These are phyloP conservation scores for Lathyrus sativus DNA, from an alignment of 306 rosid genomes.

Conservation along the genomic window DNA sequence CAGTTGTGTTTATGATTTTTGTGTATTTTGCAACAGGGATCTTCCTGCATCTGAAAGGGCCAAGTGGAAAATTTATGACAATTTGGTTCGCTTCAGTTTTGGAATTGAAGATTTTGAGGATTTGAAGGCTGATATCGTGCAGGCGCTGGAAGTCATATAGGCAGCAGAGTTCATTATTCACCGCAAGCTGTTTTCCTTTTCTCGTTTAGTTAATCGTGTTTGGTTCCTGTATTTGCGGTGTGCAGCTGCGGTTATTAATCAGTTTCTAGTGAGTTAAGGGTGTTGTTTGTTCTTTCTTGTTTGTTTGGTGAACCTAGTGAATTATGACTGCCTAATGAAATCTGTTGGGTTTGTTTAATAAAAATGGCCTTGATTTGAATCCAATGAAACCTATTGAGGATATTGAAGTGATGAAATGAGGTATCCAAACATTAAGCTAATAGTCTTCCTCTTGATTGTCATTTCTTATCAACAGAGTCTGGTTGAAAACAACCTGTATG, in stretches of 20 bases:
- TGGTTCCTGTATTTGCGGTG: neutral
- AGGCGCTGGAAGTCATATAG: slow-evolving; percentile 77
- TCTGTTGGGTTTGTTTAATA: slow-evolving; percentile 22
- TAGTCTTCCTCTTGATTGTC: no score
- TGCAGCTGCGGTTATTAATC: neutral
- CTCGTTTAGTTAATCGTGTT: neutral
- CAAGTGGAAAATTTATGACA: slow-evolving; percentile 77
- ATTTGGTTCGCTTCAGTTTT: slow-evolving; percentile 93
- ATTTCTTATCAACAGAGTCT: no score
- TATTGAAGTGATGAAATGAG: slow-evolving; percentile 4
- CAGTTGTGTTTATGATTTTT: neutral
- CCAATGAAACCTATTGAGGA: neutral
- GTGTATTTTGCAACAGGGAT: slow-evolving; percentile 67
- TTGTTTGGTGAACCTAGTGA: slow-evolving; percentile 27
- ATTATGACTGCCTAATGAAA: slow-evolving; percentile 38
- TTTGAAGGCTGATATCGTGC: slow-evolving; percentile 80
- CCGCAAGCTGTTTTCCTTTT: neutral
- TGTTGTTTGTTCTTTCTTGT: slow-evolving; percentile 24
- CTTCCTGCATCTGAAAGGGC: slow-evolving; percentile 83
- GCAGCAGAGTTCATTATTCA: slow-evolving; percentile 20
- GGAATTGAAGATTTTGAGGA: slow-evolving; percentile 95
- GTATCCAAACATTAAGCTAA: neutral
- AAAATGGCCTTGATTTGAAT: slow-evolving; percentile 33
- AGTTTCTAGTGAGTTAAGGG: neutral
- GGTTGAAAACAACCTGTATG: no score